Conservation (phyloP, 495 filamentous ascomycete species). For the Hypoxylon cercidicola region DNA sequence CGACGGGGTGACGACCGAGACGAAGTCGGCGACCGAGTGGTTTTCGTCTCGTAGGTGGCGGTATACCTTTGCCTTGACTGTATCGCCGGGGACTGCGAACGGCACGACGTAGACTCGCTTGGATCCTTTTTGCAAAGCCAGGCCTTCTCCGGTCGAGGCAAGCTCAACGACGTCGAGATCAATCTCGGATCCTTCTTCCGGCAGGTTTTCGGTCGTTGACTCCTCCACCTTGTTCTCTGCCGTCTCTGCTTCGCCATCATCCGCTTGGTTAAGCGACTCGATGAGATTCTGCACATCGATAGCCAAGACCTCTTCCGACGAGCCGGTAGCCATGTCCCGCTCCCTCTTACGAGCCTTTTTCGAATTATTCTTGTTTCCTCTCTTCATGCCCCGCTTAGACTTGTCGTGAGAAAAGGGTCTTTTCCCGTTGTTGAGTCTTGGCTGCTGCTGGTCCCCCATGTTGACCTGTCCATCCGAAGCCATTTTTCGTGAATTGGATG, state of each 20-base stretch:
- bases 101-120: constrained; percentile 88
- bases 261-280: constrained; percentile 54
- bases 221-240: constrained; percentile 20
- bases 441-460: constrained; percentile 11
- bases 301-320: constrained; percentile 78
- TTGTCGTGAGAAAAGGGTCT: constrained; percentile 8
- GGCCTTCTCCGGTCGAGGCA: constrained; percentile 90
- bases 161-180: constrained; percentile 79
- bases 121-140: constrained; percentile 72
- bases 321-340: constrained; percentile 63
- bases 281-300: constrained; percentile 75
- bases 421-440: constrained; percentile 14
- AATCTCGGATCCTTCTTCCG: constrained; percentile 77
- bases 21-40: constrained; percentile 81
- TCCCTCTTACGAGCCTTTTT: constrained; percentile 55
- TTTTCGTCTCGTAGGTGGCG: constrained; percentile 66
- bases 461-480: constrained; percentile 3
- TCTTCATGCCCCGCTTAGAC: constrained; percentile 48
- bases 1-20: constrained; percentile 79
- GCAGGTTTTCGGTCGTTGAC: constrained; percentile 52
- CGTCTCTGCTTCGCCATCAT: constrained; percentile 19
- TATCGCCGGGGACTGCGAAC: constrained; percentile 85
- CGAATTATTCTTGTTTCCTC: constrained; percentile 61
- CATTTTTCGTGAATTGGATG: not conserved
- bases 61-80: constrained; percentile 79